phyloP scores from a whole-genome alignment of 2,329 filamentous ascomycete genomes.

The Beauveria sp. region DNA sequence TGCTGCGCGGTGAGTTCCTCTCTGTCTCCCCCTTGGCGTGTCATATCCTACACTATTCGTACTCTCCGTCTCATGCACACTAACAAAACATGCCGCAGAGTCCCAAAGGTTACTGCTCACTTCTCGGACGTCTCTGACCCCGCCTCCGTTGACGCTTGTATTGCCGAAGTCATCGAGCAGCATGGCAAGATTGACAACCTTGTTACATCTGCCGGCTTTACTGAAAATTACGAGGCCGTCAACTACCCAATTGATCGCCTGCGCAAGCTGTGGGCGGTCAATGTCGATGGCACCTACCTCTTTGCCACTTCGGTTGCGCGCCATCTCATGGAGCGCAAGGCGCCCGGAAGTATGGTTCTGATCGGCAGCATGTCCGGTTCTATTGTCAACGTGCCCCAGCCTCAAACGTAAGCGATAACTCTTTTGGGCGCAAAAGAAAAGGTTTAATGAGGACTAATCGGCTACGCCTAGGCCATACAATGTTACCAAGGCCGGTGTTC shows the following conservation, averaged over 20 bases:
- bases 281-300: slow-evolving; percentile 86
- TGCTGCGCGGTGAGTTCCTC: slow-evolving; percentile 48
- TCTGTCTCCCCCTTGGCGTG: too few relatives aligned
- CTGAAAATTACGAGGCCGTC: slow-evolving; percentile 89
- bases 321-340: slow-evolving; percentile 77
- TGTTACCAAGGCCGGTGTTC: slow-evolving; percentile 85
- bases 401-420: slow-evolving; percentile 55
- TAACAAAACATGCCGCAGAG: slow-evolving; percentile 33
- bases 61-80: neutral
- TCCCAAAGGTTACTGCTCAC: slow-evolving; percentile 82
- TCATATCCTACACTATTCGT: neutral
- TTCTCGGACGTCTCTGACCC: slow-evolving; percentile 80
- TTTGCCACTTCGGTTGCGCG: slow-evolving; percentile 79
- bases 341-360: slow-evolving; percentile 79
- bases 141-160: slow-evolving; percentile 66
- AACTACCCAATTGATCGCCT: slow-evolving; percentile 86
- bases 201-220: slow-evolving; percentile 94
- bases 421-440: neutral
- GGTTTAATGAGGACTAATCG: slow-evolving; percentile 11
- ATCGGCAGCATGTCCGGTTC: slow-evolving; percentile 92
- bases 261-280: slow-evolving; percentile 89
- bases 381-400: slow-evolving; percentile 93
- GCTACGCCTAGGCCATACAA: slow-evolving; percentile 64
- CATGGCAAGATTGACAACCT: slow-evolving; percentile 86
- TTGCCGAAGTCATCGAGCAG: slow-evolving; percentile 47